These are phyloP conservation scores for Sarocladiaceae sp. DNA, from an alignment of 2,329 filamentous ascomycete species.

Conservation along the genomic window DNA sequence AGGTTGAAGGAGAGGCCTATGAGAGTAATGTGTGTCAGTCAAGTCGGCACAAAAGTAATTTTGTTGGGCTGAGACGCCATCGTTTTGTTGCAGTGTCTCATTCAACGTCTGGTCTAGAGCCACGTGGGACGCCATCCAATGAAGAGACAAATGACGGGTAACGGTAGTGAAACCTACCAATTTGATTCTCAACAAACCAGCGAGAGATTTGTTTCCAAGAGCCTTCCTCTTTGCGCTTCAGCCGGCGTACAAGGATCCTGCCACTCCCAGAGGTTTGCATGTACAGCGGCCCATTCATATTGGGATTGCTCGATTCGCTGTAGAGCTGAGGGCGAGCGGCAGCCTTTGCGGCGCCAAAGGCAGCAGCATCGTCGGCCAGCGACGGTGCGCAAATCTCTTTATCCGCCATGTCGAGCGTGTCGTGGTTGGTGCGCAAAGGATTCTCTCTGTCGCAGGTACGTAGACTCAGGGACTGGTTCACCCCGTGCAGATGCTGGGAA, in stretches of 20 bases:
- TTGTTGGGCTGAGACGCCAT: background rate
- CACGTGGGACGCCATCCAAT: constrained; percentile 1
- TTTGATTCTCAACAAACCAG: constrained; percentile 74
- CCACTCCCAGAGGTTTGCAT: constrained; percentile 47
- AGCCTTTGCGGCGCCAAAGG: constrained; percentile 15
- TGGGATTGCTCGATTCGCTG: constrained; percentile 27
- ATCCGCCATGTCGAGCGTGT: constrained; percentile 17
- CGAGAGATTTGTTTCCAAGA: constrained; percentile 54
- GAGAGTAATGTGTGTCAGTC: constrained; percentile 6
- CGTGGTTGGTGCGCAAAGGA: too few species aligned
- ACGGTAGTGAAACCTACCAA: constrained; percentile 52
- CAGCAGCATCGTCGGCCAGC: constrained; percentile 21
- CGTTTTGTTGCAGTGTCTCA: background rate
- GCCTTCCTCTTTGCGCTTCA: constrained; percentile 57
- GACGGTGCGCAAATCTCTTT: constrained; percentile 17
- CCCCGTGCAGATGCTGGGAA: too few species aligned
- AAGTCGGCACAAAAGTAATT: background rate
- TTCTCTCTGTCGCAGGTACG: too few species aligned
- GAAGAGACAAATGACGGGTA: too few species aligned
- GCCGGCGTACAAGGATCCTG: constrained; percentile 47
- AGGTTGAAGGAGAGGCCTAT: constrained; percentile 77
- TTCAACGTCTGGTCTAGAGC: background rate
- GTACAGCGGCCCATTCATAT: constrained; percentile 52
- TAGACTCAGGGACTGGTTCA: too few species aligned
- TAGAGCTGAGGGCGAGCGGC: constrained; percentile 22